phyloP scores from a whole-genome alignment of 768 basidiomycete species.

The Psilocybe sp. region DNA sequence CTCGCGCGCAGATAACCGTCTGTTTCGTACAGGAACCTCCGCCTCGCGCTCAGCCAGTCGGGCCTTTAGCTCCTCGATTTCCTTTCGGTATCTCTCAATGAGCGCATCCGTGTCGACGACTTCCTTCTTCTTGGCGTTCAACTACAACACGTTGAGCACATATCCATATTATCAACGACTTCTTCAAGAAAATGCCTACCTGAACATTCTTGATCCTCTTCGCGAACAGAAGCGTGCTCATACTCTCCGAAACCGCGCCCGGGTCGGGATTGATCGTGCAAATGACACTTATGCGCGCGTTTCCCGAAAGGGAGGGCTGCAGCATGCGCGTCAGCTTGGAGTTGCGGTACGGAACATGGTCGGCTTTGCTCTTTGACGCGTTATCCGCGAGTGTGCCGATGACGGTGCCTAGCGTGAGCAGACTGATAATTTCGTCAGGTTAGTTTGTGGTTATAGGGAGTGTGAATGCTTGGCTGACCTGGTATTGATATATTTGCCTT shows the following conservation, averaged over 20 bases:
- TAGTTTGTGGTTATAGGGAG: not conserved
- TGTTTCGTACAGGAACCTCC: slow-evolving; percentile 48
- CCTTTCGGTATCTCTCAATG: slow-evolving; percentile 90
- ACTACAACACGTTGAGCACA: slow-evolving; percentile 26
- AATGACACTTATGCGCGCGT: slow-evolving; percentile 93
- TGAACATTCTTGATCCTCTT: slow-evolving; percentile 89
- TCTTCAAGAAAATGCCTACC: slow-evolving; percentile 30
- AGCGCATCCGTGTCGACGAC: slow-evolving; percentile 90
- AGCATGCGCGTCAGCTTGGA: slow-evolving; percentile 93
- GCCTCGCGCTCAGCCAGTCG: slow-evolving; percentile 70
- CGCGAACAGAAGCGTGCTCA: slow-evolving; percentile 88
- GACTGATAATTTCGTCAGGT: slow-evolving; percentile 37
- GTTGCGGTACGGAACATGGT: slow-evolving; percentile 94
- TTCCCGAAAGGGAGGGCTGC: slow-evolving; percentile 92
- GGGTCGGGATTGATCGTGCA: slow-evolving; percentile 92
- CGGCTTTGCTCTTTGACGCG: slow-evolving; percentile 73
- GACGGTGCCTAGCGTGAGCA: slow-evolving; percentile 90
- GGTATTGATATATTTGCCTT: slow-evolving; percentile 96
- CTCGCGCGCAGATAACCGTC: slow-evolving; percentile 52
- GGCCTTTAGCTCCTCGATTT: slow-evolving; percentile 86
- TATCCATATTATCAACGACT: not conserved
- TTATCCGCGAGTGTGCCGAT: slow-evolving; percentile 92
- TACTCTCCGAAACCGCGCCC: slow-evolving; percentile 76
- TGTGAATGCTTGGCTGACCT: slow-evolving; percentile 38
- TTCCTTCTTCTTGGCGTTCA: slow-evolving; percentile 91